Evolutionary conservation across 2,329 filamentous ascomycete species (phyloP), one percentile per base, ranked within the genome.

Genomic region (Neurospora sp.): DNA sequence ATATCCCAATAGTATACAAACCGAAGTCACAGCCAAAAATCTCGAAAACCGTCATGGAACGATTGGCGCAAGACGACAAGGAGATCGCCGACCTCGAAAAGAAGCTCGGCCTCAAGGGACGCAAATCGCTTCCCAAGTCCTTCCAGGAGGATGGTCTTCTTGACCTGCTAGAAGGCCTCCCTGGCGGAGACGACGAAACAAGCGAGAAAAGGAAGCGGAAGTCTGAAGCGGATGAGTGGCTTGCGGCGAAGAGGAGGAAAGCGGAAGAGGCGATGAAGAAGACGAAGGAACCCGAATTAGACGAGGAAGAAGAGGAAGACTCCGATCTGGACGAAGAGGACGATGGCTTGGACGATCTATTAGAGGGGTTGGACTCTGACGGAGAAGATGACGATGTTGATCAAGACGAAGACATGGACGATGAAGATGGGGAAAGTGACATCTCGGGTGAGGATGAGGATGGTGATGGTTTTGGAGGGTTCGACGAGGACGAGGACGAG

Each of bases 51-150:
- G 77, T 89, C n/a, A 87, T 85, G 76, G 86, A 90, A 3, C 88
- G 87, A 74, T 82, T 97, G 4, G 89, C 87, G 0, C 84, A 92
- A 72, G 95, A 99, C 71, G 93, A 98, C 76, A 92, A 89, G 2
- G 93, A 97, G 75, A 98, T 99, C 74, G 90, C 91, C 23, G 89
- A 89, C 2, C 82, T 97, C 39, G 96, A 99, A 81, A 93, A 90
- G 79, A 96, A 92, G 76, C 82, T 99, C 3, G 95, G 96, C 0
- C 85, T 97, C 73, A 62, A 62, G 77, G 88, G 89, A 33, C 91
- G 90, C 71, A 96, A 93, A 76, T 90, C 87, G 39, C 79, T 93
- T 5, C 89, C 90, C 0, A 90, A 91, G 73, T 84, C 89, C 0
- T 93, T 94, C 75, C 86, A 88, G 23, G 92, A 97, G 7, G 94